phyloP scores from a whole-genome alignment of 768 basidiomycete genomes.

The Russula dissimulans region DNA sequence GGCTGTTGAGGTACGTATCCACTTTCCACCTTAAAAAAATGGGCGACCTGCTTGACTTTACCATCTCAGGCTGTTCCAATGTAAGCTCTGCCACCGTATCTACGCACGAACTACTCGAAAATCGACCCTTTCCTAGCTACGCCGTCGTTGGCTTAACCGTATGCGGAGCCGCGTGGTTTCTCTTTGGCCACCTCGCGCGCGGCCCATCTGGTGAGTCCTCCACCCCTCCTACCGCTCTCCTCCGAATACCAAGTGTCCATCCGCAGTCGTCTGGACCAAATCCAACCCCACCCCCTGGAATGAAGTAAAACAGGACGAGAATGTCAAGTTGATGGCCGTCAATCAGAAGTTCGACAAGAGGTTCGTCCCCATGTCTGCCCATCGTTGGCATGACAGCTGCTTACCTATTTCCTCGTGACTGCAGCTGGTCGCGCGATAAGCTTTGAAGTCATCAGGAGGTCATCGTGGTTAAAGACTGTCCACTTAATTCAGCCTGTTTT shows the following conservation, averaged over 20 bases:
- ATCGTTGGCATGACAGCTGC: conserved; percentile 9
- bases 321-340: conserved; percentile 59
- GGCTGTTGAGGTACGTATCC: conserved; percentile 17
- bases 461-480: background rate
- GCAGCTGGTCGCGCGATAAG: conserved; percentile 70
- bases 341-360: conserved; percentile 70
- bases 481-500: conserved; percentile 4
- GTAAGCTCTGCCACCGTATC: background rate
- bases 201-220: conserved; percentile 31
- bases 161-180: conserved; percentile 36
- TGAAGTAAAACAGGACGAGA: conserved; percentile 63
- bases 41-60: background rate
- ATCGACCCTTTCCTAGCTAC: conserved; percentile 28
- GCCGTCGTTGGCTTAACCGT: conserved; percentile 40
- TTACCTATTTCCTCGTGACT: background rate
- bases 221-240: background rate
- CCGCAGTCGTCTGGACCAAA: conserved; percentile 50
- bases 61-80: conserved; percentile 18
- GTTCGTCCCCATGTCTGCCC: conserved; percentile 31
- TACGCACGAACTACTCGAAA: background rate
- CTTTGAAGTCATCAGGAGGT: conserved; percentile 33
- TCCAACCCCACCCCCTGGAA: conserved; percentile 88
- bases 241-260: conserved; percentile 1
- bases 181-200: conserved; percentile 33
- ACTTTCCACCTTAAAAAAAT: background rate